A percentile compares a stretch with the other conserved stretches of the same genome.
phyloP scores from a whole-genome alignment of 108 stramenopile genomes.

The Stephanodiscus triporus region DNA sequence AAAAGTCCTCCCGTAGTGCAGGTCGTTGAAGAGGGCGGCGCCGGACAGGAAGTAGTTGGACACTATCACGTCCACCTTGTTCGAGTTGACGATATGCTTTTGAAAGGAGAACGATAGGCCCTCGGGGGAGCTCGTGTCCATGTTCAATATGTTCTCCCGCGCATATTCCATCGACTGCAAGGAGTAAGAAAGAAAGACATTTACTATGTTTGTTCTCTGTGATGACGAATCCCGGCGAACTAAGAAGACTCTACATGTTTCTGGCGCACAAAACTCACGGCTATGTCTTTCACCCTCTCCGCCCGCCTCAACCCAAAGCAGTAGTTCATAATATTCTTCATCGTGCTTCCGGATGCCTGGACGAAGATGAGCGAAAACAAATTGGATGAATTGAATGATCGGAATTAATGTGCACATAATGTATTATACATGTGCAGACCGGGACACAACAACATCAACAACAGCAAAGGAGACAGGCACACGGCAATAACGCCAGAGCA shows the following conservation, averaged over 20 bases:
- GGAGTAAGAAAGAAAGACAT: not conserved
- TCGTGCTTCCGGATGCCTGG: slow-evolving; percentile 33
- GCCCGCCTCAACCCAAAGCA: slow-evolving; percentile 35
- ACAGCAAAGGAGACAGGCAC: too few relatives aligned
- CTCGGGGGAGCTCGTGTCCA: slow-evolving; percentile 28
- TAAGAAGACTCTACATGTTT: too few relatives aligned
- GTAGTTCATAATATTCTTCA: slow-evolving; percentile 34
- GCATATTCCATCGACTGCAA: slow-evolving; percentile 18
- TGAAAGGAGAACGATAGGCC: slow-evolving; percentile 19
- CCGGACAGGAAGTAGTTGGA: slow-evolving; percentile 42
- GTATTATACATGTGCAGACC: too few relatives aligned
- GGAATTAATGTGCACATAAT: too few relatives aligned
- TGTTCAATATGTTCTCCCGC: slow-evolving; percentile 24
- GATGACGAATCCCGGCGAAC: not conserved
- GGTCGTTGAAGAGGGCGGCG: slow-evolving; percentile 25
- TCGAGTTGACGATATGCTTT: slow-evolving; percentile 1
- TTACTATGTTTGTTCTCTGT: not conserved
- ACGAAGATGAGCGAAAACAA: not conserved
- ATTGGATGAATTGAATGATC: not conserved
- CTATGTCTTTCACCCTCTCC: slow-evolving; percentile 17
- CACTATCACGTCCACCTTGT: slow-evolving; percentile 28
- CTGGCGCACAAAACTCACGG: slow-evolving; percentile 6
- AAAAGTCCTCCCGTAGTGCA: slow-evolving; percentile 32
- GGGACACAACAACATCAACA: too few relatives aligned
- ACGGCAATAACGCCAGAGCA: too few relatives aligned